Evolutionary conservation across 1,139 yeast species (phyloP).

Genomic region (Lodderomyces elongisporus): DNA sequence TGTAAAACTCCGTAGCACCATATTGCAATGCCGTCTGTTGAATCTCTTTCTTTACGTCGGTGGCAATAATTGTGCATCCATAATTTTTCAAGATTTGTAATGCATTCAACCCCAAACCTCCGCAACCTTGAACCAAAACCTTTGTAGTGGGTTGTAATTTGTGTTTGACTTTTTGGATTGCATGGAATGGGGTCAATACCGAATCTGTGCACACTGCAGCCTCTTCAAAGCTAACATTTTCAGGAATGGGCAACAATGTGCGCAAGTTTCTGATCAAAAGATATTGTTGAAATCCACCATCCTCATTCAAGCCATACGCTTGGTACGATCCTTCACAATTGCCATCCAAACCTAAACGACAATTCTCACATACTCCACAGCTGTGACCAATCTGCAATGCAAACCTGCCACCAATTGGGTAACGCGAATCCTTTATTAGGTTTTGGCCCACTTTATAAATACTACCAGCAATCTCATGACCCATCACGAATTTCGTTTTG

Average conservation of each 20-base stretch:
- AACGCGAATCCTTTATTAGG: slow-evolving; percentile 22
- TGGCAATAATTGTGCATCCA: slow-evolving; percentile 38
- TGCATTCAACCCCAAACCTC: slow-evolving; percentile 50
- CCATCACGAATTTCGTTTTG: slow-evolving; percentile 41
- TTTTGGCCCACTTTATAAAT: slow-evolving; percentile 37
- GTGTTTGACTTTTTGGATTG: slow-evolving; percentile 36
- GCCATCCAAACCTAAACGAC: slow-evolving; percentile 42
- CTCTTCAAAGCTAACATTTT: slow-evolving; percentile 36
- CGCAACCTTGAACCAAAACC: slow-evolving; percentile 44
- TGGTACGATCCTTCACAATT: slow-evolving; percentile 21
- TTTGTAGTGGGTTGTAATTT: slow-evolving; percentile 31
- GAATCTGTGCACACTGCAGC: slow-evolving; percentile 51
- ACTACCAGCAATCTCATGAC: slow-evolving; percentile 55
- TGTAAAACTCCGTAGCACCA: slow-evolving; percentile 44
- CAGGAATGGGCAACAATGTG: slow-evolving; percentile 43
- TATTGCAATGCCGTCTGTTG: slow-evolving; percentile 24
- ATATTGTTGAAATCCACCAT: slow-evolving; percentile 51
- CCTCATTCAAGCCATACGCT: slow-evolving; percentile 40
- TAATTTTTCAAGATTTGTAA: slow-evolving; percentile 39
- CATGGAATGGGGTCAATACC: slow-evolving; percentile 49
- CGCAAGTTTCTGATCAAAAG: slow-evolving; percentile 33
- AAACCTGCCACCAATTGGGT: slow-evolving; percentile 32
- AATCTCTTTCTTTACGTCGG: slow-evolving; percentile 33
- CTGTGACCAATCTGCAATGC: slow-evolving; percentile 33
- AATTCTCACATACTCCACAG: slow-evolving; percentile 42